Percentiles rank a stretch among this genome's conserved stretches.
phyloP scores from a whole-genome alignment of 129 eudicot genomes.

The Rutidosis leptorrhynchoides region DNA sequence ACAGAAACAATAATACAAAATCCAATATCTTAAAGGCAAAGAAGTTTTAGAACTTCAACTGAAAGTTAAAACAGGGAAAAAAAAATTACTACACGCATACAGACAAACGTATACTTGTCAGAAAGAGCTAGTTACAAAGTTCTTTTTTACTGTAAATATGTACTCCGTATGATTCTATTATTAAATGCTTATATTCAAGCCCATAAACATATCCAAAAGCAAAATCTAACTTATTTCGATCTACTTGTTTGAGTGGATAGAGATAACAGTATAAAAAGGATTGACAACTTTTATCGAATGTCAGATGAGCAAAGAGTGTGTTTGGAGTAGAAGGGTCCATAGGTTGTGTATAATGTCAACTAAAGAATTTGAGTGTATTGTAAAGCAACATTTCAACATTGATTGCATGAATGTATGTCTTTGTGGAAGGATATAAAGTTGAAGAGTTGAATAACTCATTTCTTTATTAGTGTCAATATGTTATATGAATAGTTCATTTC shows the following conservation, averaged over 20 bases:
- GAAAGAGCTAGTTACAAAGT: too few species aligned
- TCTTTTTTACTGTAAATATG: too few species aligned
- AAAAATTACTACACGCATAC: too few species aligned
- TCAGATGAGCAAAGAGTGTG: not conserved
- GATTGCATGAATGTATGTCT: not conserved
- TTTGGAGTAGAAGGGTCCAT: not conserved
- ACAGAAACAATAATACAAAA: not conserved
- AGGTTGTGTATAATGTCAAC: slow-evolving; percentile 5
- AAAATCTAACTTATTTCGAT: too few species aligned
- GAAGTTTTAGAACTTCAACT: not conserved
- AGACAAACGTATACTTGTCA: not conserved
- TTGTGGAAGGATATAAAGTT: not conserved
- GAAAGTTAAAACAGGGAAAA: not conserved
- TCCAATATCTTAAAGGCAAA: not conserved
- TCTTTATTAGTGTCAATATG: not conserved
- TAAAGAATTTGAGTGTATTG: slow-evolving; percentile 4
- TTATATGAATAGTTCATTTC: too few species aligned
- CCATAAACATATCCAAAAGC: too few species aligned
- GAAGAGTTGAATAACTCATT: not conserved
- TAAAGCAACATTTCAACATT: not conserved
- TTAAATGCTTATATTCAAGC: too few species aligned
- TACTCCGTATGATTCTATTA: too few species aligned
- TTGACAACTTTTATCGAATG: not conserved
- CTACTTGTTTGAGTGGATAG: too few species aligned
- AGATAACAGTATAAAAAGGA: not conserved